Evolutionary conservation across 192 early-diverging fungal genomes (phyloP).

Genomic region (Pilaira anomala): DNA sequence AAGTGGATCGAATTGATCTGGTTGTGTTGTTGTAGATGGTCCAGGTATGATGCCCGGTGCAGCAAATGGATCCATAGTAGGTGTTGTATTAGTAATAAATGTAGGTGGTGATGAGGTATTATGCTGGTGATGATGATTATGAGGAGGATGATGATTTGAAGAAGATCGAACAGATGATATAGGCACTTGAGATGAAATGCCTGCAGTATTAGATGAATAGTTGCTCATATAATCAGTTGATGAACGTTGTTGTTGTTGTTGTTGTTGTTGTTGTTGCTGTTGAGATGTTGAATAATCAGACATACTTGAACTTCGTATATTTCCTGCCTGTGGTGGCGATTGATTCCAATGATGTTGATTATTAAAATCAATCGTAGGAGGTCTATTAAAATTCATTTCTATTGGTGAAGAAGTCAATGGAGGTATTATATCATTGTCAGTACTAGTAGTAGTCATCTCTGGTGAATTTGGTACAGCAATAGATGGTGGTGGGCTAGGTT

Average conservation of each 20-base stretch:
- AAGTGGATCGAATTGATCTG: constrained; percentile 17
- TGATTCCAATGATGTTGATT: no score
- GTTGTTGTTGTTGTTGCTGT: background rate
- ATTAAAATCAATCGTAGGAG: no score
- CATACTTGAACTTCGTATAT: background rate
- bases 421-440: background rate
- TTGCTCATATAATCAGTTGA: background rate
- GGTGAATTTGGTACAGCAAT: constrained; percentile 36
- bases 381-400: no score
- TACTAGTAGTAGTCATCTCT: constrained; percentile 4
- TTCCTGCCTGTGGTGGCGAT: no score
- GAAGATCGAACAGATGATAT: constrained; percentile 12
- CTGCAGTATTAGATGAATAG: no score
- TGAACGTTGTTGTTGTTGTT: background rate
- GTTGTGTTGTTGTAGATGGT: background rate
- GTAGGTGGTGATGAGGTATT: constrained; percentile 3
- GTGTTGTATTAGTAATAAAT: background rate
- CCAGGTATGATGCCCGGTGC: constrained; percentile 28
- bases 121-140: background rate
- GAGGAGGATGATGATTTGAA: background rate
- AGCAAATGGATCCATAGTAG: constrained; percentile 36
- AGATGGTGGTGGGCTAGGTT: constrained; percentile 18
- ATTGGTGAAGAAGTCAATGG: no score
- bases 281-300: background rate
- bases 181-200: constrained; percentile 2